These are phyloP conservation scores for Cladophialophora immunda DNA, from an alignment of 2,329 filamentous ascomycete species.

Conservation along the genomic window DNA sequence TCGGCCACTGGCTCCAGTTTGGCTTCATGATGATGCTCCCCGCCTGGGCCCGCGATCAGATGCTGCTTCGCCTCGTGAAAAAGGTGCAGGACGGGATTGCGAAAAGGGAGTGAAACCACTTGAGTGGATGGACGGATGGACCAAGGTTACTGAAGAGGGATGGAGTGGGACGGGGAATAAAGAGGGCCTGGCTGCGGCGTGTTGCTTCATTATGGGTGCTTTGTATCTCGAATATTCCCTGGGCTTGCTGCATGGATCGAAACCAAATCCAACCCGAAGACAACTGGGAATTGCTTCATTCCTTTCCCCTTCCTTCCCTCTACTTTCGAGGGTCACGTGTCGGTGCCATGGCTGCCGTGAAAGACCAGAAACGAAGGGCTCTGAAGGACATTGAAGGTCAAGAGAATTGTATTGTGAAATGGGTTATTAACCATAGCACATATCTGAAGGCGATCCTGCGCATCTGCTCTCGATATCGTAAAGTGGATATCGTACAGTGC, in stretches of 20 bases:
- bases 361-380: not conserved
- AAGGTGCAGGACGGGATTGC: not conserved
- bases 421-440: not conserved
- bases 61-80: constrained; percentile 3
- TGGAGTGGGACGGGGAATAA: not conserved
- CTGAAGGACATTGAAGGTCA: not conserved
- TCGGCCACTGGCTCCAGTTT: constrained; percentile 45
- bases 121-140: not conserved
- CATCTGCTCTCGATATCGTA: not conserved
- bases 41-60: constrained; percentile 17
- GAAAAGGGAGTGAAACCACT: not conserved
- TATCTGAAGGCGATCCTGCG: not conserved
- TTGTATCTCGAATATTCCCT: too few species aligned
- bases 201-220: too few species aligned
- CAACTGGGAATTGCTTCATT: too few species aligned
- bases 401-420: not conserved
- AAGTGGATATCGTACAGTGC: not conserved
- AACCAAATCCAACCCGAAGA: too few species aligned
- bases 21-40: constrained; percentile 23
- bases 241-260: too few species aligned
- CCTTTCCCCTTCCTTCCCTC: too few species aligned
- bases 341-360: too few species aligned
- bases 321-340: too few species aligned
- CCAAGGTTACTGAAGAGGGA: not conserved
- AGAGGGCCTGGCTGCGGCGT: too few species aligned